Base-by-base conservation (phyloP, 164 flowering plant species). In the Dillenia suffruticosa region DNA sequence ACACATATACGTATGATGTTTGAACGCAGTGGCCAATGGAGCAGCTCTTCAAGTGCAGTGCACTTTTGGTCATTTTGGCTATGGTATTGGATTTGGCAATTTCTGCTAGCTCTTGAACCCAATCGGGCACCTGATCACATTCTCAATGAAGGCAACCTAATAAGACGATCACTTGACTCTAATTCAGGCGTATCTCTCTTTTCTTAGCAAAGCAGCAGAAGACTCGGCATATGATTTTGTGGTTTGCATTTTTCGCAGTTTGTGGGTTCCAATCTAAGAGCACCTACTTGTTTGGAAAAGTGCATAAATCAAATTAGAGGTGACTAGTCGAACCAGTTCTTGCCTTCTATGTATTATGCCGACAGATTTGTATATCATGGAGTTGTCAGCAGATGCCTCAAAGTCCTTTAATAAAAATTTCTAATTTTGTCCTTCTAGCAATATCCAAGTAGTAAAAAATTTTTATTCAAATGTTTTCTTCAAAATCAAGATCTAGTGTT, bases 261-360 rank as follows among this genome's bases (percentile, higher is more conserved):
- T 70, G 75, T 49, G 85, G 85, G 32, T 70, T 81, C 14, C 68
- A 45, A 22, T 79, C 85, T 8, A 76, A 69, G 68, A 70, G 57
- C 9, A 73, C 62, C 62, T 81, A 81, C 49, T 47, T 81, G 52
- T 81, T 76, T 45, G 85, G 79, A 10, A 63, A 72, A 70, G 67
- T 49, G 64, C 71, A 5, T 69, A 74, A 46, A 66, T 81, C 49
- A 79, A 81, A 65, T 68, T 10, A 63, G 52, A 48, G 81, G 82
- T 10, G 79, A 81, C 52, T 82, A n/a, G 81, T 81, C 12, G 82
- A 81, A 51, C 73, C 74, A 3, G 80, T 78, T 11, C 73, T 75
- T 9, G 78, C 82, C 1, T 78, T 77, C 68, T 81, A 81, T 57
- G 80, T 79, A 72, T 74, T 24, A 24, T 26, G 1, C 40, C 2